Evolutionary conservation across 2,329 filamentous ascomycete genomes (phyloP).

Genomic region (Biscogniauxia mediterranea): DNA sequence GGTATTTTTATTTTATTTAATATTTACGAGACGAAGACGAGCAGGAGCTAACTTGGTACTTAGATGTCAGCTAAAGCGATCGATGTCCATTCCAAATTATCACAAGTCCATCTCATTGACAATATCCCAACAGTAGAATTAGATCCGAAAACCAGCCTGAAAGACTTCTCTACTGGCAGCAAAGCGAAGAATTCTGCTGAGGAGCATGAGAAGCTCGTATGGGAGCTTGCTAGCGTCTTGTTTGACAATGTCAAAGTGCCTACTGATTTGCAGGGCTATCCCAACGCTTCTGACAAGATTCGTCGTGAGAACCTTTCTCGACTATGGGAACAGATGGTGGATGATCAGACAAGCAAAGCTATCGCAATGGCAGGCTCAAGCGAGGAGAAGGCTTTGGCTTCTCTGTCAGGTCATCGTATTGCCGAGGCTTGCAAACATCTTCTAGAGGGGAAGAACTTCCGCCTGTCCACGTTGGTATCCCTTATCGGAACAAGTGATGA

Average conservation of each 20-base stretch:
- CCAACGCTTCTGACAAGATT: slow-evolving; percentile 36
- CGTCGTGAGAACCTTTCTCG: slow-evolving; percentile 65
- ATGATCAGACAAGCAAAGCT: slow-evolving; percentile 52
- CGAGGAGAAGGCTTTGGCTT: slow-evolving; percentile 82
- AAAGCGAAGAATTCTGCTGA: slow-evolving; percentile 41
- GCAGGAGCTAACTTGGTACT: slow-evolving; percentile 20
- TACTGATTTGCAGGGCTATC: slow-evolving; percentile 37
- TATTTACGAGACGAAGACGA: slow-evolving; percentile 1
- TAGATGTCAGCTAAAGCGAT: slow-evolving; percentile 57
- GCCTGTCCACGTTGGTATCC: slow-evolving; percentile 79
- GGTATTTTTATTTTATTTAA: slow-evolving; percentile 35
- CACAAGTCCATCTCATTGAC: slow-evolving; percentile 51
- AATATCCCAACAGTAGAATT: slow-evolving; percentile 60
- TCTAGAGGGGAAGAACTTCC: slow-evolving; percentile 72
- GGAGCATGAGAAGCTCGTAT: slow-evolving; percentile 70
- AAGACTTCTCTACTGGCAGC: slow-evolving; percentile 41
- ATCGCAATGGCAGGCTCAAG: slow-evolving; percentile 58
- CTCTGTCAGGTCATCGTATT: slow-evolving; percentile 75
- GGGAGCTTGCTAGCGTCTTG: slow-evolving; percentile 82
- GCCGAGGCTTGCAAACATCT: slow-evolving; percentile 81
- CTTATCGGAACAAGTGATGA: slow-evolving; percentile 73
- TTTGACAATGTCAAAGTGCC: slow-evolving; percentile 67
- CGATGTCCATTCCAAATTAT: slow-evolving; percentile 52
- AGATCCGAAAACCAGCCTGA: slow-evolving; percentile 45
- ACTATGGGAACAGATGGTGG: slow-evolving; percentile 67